Percentiles rank a stretch among this genome's conserved stretches.
Conservation (phyloP, 1,284 basidiomycete species). For the Trametes polyzona region DNA sequence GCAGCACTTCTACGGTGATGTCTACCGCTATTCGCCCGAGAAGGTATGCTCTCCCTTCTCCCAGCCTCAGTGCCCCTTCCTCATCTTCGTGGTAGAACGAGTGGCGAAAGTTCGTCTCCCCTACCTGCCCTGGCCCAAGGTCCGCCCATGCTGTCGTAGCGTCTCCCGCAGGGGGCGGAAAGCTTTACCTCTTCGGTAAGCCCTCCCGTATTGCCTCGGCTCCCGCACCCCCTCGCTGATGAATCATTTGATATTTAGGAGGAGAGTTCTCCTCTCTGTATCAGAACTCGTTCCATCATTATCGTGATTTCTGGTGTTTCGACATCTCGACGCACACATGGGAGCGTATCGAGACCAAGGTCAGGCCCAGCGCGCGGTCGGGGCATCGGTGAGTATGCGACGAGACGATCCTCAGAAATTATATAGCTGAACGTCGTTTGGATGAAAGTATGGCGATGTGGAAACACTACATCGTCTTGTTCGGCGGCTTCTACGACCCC, state of each 20-base stretch:
- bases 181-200: constrained; percentile 83
- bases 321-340: constrained; percentile 78
- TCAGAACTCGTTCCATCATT: constrained; percentile 91
- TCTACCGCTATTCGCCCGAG: constrained; percentile 81
- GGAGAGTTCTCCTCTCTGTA: constrained; percentile 87
- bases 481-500: constrained; percentile 24
- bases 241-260: constrained; percentile 43
- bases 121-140: constrained; percentile 82
- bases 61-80: background rate
- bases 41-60: constrained; percentile 49
- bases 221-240: background rate
- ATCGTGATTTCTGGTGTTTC: constrained; percentile 86
- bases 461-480: constrained; percentile 37
- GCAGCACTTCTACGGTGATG: constrained; percentile 80
- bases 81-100: constrained; percentile 60
- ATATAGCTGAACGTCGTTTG: background rate
- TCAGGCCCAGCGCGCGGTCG: constrained; percentile 80
- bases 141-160: constrained; percentile 84
- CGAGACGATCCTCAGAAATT: background rate
- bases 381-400: constrained; percentile 69
- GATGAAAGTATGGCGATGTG: constrained; percentile 86
- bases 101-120: constrained; percentile 85
- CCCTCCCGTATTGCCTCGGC: background rate
- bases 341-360: constrained; percentile 89
- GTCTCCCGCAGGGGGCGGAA: constrained; percentile 77